phyloP scores from a whole-genome alignment of 345 rosid genomes.

The Erodium maritimum region DNA sequence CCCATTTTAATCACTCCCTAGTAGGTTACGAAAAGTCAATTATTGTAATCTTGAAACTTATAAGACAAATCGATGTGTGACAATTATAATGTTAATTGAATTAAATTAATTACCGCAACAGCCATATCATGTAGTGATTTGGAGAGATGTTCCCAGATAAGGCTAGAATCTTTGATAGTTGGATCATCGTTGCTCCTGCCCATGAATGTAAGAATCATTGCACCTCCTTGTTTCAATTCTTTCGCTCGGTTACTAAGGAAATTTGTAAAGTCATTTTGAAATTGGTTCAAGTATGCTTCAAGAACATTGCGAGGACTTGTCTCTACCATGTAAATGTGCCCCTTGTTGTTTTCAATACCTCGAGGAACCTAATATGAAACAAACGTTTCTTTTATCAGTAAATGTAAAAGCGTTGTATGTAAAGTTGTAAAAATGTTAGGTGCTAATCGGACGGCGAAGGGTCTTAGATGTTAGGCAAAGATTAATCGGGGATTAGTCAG shows the following conservation, averaged over 20 bases:
- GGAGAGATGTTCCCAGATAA: not conserved
- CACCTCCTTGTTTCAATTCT: not conserved
- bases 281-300: constrained; percentile 8
- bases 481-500: too few relatives aligned
- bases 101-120: constrained; percentile 1
- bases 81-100: too few relatives aligned
- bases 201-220: not conserved
- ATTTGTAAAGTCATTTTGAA: constrained; percentile 2
- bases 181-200: not conserved
- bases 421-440: too few relatives aligned
- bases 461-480: too few relatives aligned
- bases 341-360: not conserved
- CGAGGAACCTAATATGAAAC: too few relatives aligned
- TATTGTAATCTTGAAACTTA: too few relatives aligned
- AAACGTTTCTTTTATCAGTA: too few relatives aligned
- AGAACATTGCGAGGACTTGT: constrained; percentile 4
- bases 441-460: too few relatives aligned
- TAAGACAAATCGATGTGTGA: too few relatives aligned
- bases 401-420: too few relatives aligned
- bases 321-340: constrained; percentile 1
- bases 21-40: too few relatives aligned
- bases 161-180: not conserved
- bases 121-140: constrained; percentile 1
- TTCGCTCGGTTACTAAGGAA: constrained; percentile 1
- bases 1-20: not conserved